A percentile compares a stretch with the other conserved stretches of the same genome.
Conservation (phyloP, 2,329 filamentous ascomycete species). For the Sporothrix globosa region DNA sequence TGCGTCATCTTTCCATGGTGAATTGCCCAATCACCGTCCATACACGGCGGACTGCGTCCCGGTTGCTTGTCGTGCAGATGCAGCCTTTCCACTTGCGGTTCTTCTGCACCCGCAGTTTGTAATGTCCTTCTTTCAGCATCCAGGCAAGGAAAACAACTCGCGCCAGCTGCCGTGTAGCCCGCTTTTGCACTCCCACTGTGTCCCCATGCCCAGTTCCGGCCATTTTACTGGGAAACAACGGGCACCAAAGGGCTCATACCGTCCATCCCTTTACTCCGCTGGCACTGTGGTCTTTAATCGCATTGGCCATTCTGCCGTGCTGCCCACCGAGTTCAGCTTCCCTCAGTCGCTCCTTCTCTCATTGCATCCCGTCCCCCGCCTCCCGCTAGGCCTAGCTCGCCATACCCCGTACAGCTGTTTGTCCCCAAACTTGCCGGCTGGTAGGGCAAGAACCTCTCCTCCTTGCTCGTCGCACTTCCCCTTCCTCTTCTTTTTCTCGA, state of each 20-base stretch:
- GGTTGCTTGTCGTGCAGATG: not conserved
- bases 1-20: constrained; percentile 16
- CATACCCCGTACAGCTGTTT: not conserved
- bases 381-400: constrained; percentile 29
- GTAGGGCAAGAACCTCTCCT: constrained; percentile 10
- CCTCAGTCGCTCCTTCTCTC: constrained; percentile 12
- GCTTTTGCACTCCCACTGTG: constrained; percentile 16
- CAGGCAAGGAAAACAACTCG: constrained; percentile 1
- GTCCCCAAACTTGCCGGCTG: constrained; percentile 6
- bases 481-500: not conserved
- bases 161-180: constrained; percentile 4
- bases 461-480: not conserved
- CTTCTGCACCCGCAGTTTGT: constrained; percentile 9
- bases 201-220: not conserved
- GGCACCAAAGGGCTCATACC: not conserved
- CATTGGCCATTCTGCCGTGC: constrained; percentile 8
- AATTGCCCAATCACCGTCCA: constrained; percentile 2
- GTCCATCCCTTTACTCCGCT: not conserved
- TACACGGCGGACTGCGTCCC: not conserved
- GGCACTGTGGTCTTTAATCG: not conserved
- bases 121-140: not conserved
- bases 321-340: not conserved
- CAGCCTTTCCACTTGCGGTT: not conserved
- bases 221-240: not conserved
- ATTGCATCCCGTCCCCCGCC: constrained; percentile 22